phyloP scores from a whole-genome alignment of 2,329 filamentous ascomycete species.

The Tolypocladium tundrense region DNA sequence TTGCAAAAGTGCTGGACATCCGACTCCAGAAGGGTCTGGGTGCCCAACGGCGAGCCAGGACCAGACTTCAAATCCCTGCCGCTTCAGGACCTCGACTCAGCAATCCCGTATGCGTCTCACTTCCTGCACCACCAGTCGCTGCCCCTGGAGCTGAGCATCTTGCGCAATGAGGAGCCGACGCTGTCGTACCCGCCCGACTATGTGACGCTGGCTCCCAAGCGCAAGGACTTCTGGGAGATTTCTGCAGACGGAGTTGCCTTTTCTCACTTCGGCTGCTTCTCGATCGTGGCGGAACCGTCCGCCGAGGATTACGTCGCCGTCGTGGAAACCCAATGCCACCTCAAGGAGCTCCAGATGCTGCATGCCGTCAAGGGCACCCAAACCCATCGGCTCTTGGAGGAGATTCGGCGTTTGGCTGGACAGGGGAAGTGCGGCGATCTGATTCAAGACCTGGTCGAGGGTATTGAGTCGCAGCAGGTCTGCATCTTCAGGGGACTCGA shows the following conservation, averaged over 20 bases:
- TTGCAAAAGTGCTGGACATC: slow-evolving; percentile 19
- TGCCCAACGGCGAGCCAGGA: neutral
- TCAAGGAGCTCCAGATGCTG: slow-evolving; percentile 20
- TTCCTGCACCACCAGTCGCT: slow-evolving; percentile 1
- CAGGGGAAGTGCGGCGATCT: slow-evolving; percentile 9
- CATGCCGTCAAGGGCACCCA: slow-evolving; percentile 16
- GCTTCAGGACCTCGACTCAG: neutral
- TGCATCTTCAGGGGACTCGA: slow-evolving; percentile 22
- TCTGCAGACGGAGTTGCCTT: slow-evolving; percentile 15
- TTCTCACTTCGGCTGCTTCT: slow-evolving; percentile 18
- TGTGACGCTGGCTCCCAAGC: slow-evolving; percentile 10
- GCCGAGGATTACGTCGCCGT: slow-evolving; percentile 18
- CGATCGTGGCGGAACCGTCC: slow-evolving; percentile 16
- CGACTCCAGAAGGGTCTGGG: slow-evolving; percentile 8
- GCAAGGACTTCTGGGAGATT: slow-evolving; percentile 20
- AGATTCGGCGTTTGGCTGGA: slow-evolving; percentile 10
- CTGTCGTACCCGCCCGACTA: slow-evolving; percentile 12
- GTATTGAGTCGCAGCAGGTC: slow-evolving; percentile 14
- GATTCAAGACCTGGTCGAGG: slow-evolving; percentile 15
- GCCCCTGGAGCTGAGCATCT: slow-evolving; percentile 5
- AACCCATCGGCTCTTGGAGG: slow-evolving; percentile 14
- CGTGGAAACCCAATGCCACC: slow-evolving; percentile 18
- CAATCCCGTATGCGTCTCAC: neutral
- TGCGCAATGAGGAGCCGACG: slow-evolving; percentile 8
- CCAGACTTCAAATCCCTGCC: neutral